Evolutionary conservation across 1,284 basidiomycete species (phyloP), one percentile per base, ranked within the genome.

Genomic region (Tremellales sp.): DNA sequence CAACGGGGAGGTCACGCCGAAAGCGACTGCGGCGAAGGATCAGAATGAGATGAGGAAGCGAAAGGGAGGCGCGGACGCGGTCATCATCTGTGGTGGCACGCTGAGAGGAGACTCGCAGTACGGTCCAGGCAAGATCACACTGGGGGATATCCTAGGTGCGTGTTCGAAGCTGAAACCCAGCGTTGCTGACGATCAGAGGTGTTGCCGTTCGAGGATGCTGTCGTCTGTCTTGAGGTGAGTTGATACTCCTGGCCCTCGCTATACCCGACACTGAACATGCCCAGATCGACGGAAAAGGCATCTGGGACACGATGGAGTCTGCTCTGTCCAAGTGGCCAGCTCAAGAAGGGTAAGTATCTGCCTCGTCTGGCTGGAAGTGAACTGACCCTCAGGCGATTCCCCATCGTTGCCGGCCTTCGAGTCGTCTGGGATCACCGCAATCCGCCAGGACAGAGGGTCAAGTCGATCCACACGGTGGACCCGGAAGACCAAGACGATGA

Each of bases 21-120:
- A n/a, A 27, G 36, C 25, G 17, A 43, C 37, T 19, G 29, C 26
- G 5, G 11, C 19, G 13, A 31, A 25, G 6, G 43, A 51, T 13
- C 40, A n/a, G 8, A 17, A 39, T 19, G 13, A 25, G n/a, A 31
- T 22, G 33, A 26, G 31, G 41, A 46, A 44, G 40, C 40, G 49
- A 39, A 62, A 67, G 52, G 77, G 77, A 21, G 82, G 83, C 2
- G 81, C 84, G 1, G 87, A 92, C 65, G 85, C 82, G 0, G 87
- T 87, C 2, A 78, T 93, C 53, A 82, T 91, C 27, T 88, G 84
- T 61, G 87, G 85, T n/a, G 91, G 91, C 2, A 89, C 87, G 1
- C 74, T 94, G 40, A 82, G 91, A 33, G 89, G 91, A 3, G 91
- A 94, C 68, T 85, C 86, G 2, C 76, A 82, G 4, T 94, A 94